Conservation (phyloP, 352 stramenopile genomes). For the Pythium grandisporangium region DNA sequence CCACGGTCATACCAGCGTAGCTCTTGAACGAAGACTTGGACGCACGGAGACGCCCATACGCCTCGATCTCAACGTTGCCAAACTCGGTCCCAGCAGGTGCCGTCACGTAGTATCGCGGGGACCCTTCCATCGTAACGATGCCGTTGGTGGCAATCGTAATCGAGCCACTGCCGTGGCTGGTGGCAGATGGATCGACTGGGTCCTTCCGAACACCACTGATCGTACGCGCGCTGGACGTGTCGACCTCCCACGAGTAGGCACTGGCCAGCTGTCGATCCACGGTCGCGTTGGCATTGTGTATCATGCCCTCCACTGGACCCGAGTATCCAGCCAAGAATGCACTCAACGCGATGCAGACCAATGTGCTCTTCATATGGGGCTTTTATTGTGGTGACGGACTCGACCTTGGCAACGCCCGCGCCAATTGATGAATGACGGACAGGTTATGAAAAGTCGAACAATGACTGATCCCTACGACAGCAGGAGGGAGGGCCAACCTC, state of each 20-base stretch:
- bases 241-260: neutral
- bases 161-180: neutral
- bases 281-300: too few relatives aligned
- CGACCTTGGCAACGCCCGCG: too few relatives aligned
- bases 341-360: too few relatives aligned
- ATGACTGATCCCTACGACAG: too few relatives aligned
- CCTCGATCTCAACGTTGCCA: constrained; percentile 1
- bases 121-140: constrained; percentile 2
- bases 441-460: too few relatives aligned
- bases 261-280: too few relatives aligned
- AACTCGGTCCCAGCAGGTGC: neutral
- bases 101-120: constrained; percentile 3
- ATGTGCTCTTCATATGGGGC: too few relatives aligned
- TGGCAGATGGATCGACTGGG: neutral
- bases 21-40: constrained; percentile 2
- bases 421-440: too few relatives aligned
- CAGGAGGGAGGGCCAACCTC: too few relatives aligned
- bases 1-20: constrained; percentile 3
- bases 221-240: neutral
- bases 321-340: too few relatives aligned
- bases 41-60: constrained; percentile 1
- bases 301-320: too few relatives aligned
- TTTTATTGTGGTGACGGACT: too few relatives aligned
- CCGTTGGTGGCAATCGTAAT: neutral
- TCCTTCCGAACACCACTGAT: neutral